Conservation (phyloP, 805 yeast species). For the Spathaspora gorwiae region DNA sequence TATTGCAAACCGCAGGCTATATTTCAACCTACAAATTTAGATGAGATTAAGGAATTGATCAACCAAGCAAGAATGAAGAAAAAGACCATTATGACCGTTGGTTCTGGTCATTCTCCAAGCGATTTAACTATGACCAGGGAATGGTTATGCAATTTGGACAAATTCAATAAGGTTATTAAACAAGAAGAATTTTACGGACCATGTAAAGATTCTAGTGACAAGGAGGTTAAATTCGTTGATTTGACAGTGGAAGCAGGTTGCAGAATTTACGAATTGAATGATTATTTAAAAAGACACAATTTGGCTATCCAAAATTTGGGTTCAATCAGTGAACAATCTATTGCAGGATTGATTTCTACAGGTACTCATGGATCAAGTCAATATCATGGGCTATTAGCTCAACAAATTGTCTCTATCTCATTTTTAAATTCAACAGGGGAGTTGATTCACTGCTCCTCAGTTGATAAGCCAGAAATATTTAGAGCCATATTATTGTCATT, state of each 20-base stretch:
- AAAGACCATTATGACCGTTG: conserved; percentile 77
- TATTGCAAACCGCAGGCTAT: conserved; percentile 68
- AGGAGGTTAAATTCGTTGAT: conserved; percentile 67
- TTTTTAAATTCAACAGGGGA: conserved; percentile 76
- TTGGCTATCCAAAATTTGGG: conserved; percentile 89
- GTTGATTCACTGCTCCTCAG: conserved; percentile 59
- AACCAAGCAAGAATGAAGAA: conserved; percentile 53
- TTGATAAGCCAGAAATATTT: conserved; percentile 62
- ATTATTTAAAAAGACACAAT: conserved; percentile 54
- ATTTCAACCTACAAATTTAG: conserved; percentile 70
- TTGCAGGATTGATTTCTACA: conserved; percentile 94
- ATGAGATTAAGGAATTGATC: conserved; percentile 67
- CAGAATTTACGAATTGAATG: conserved; percentile 70
- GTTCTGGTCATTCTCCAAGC: conserved; percentile 94
- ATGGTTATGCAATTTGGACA: conserved; percentile 86
- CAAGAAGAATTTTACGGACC: conserved; percentile 46
- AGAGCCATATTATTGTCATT: conserved; percentile 79
- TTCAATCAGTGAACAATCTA: conserved; percentile 86
- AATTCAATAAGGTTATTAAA: conserved; percentile 52
- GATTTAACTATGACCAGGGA: conserved; percentile 82
- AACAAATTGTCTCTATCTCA: conserved; percentile 76
- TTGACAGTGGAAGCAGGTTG: conserved; percentile 94
- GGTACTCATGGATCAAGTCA: conserved; percentile 97
- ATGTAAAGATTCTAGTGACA: conserved; percentile 9
- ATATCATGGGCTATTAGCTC: conserved; percentile 84